Conservation (phyloP, 108 stramenopile genomes). For the Mediolabrus comicus region DNA sequence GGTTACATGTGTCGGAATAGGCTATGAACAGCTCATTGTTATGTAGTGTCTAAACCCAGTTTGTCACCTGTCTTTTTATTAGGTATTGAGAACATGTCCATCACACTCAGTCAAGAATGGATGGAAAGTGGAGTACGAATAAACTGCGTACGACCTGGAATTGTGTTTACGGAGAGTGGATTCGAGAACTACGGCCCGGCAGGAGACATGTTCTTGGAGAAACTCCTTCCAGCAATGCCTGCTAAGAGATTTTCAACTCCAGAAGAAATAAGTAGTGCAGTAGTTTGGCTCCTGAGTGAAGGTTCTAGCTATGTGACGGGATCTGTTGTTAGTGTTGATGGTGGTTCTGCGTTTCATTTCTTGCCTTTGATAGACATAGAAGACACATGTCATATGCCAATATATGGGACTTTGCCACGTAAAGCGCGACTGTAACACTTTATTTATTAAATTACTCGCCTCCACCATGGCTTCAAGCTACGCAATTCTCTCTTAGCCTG, state of each 20-base stretch:
- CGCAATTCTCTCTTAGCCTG: conserved; percentile 54
- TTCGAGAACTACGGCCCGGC: conserved; percentile 82
- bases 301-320: conserved; percentile 79
- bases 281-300: conserved; percentile 67
- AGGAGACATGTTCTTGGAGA: conserved; percentile 62
- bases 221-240: conserved; percentile 61
- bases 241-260: conserved; percentile 68
- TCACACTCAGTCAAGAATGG: conserved; percentile 85
- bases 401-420: conserved; percentile 62
- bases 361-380: conserved; percentile 76
- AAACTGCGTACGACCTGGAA: conserved; percentile 88
- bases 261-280: conserved; percentile 74
- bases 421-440: conserved; percentile 57
- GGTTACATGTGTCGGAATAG: no score
- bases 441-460: conserved; percentile 8
- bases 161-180: conserved; percentile 82
- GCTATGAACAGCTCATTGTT: no score
- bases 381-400: conserved; percentile 60
- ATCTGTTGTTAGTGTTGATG: conserved; percentile 65
- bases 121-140: conserved; percentile 76
- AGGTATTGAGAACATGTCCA: conserved; percentile 86
- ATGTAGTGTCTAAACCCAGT: no score
- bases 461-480: conserved; percentile 33
- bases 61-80: no score
- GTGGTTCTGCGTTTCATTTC: conserved; percentile 63